Percentiles rank a stretch among this genome's conserved stretches.
These are phyloP conservation scores for Pleoardoris graminearum DNA, from an alignment of 2,329 filamentous ascomycete species.

Conservation along the genomic window DNA sequence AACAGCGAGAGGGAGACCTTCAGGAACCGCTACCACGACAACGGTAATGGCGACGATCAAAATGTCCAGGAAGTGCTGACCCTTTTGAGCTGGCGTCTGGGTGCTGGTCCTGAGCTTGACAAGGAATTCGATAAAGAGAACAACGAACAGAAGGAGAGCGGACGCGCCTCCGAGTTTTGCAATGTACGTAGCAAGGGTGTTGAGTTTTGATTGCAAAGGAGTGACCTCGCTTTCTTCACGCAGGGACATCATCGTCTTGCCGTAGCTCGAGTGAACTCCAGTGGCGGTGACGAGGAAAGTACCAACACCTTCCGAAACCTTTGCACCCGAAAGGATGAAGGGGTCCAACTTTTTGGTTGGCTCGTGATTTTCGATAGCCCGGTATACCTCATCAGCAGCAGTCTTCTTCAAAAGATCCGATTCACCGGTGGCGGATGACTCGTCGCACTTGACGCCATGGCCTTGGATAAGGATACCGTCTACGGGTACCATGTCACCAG, in stretches of 20 bases:
- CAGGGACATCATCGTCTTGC: slow-evolving; percentile 77
- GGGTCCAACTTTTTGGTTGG: slow-evolving; percentile 71
- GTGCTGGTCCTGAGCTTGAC: slow-evolving; percentile 63
- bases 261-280: slow-evolving; percentile 73
- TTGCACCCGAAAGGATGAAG: slow-evolving; percentile 85
- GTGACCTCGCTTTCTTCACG: slow-evolving; percentile 77
- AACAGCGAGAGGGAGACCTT: slow-evolving; percentile 68
- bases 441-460: slow-evolving; percentile 70
- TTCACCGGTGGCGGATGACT: slow-evolving; percentile 77
- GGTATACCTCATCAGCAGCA: slow-evolving; percentile 66
- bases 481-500: slow-evolving; percentile 72
- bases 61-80: slow-evolving; percentile 68
- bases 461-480: slow-evolving; percentile 72
- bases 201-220: slow-evolving; percentile 76
- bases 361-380: slow-evolving; percentile 64
- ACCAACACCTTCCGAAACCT: slow-evolving; percentile 75
- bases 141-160: slow-evolving; percentile 77
- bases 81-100: slow-evolving; percentile 69
- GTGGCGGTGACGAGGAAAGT: slow-evolving; percentile 75
- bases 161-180: slow-evolving; percentile 77
- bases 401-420: slow-evolving; percentile 73
- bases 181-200: slow-evolving; percentile 77
- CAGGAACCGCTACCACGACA: slow-evolving; percentile 70
- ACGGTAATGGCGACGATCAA: slow-evolving; percentile 68
- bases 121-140: slow-evolving; percentile 84